Evolutionary conservation across 2,329 filamentous ascomycete genomes (phyloP), one percentile per base, ranked within the genome.

Genomic region (Epichloe scottii): DNA sequence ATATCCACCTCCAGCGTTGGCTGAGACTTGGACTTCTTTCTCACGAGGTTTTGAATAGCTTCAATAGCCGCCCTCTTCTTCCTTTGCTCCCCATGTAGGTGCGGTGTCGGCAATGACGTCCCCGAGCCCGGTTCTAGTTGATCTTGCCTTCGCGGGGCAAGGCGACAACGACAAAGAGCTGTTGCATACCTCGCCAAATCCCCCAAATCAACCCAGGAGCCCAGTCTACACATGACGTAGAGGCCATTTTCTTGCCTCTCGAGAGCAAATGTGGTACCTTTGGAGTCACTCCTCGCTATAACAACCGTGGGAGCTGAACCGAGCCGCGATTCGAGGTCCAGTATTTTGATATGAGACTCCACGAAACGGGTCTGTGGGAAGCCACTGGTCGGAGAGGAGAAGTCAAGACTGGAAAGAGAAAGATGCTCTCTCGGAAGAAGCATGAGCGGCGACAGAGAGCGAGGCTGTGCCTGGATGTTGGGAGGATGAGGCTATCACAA

Each of bases 141-240:
- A 33, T 59, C 56, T 4, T 47, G 50, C 26, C 54, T 58, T 15
- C 52, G 50, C 15, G 58, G 56, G 7, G 54, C 53, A 7, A 69
- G 50, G 11, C 66, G 65, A 11, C 68, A 60, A 23, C 54, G 59
- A 43, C 59, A 66, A 30, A 65, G 47, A 4, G 61, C 63, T 0
- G 76, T 78, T 39, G 79, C 77, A 39, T 71, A 64, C 11, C 65
- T 62, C 23, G 67, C 66, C 30, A 89, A 68, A 6, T 72, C 67
- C 37, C 75, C 71, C 48, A 84, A 62, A 54, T 82, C 76, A 21
- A 86, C 73, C 83, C 84, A 87, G 19, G 70, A 65, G 2, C 79
- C 83, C 42, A 93, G 69, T 58, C 78, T 82, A 64, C 83, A 89
- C 26, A 88, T 63, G 11, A 79, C 77, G 62, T 87, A 90, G 3